These are phyloP conservation scores for Lipomyces japonicus DNA, from an alignment of 805 yeast genomes.

Conservation along the genomic window DNA sequence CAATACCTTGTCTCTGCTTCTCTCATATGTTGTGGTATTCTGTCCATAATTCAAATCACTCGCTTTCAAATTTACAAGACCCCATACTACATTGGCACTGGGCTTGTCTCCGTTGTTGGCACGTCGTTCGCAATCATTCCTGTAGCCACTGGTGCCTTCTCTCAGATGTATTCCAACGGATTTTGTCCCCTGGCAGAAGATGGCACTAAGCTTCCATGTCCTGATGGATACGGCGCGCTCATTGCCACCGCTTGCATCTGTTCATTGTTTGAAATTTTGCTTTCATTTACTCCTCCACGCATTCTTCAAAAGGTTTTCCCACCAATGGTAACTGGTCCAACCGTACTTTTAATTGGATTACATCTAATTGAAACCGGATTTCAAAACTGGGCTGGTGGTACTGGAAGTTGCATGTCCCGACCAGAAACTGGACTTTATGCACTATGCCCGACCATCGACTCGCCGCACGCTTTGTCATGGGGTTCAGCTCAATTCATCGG, in stretches of 20 bases:
- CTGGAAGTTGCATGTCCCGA: slow-evolving; percentile 43
- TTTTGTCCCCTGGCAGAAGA: slow-evolving; percentile 58
- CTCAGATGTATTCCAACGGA: slow-evolving; percentile 74
- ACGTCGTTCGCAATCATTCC: slow-evolving; percentile 86
- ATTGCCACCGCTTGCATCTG: slow-evolving; percentile 77
- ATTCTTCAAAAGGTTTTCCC: slow-evolving; percentile 73
- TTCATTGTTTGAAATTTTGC: slow-evolving; percentile 64
- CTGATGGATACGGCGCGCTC: slow-evolving; percentile 85
- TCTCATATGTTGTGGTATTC: slow-evolving; percentile 64
- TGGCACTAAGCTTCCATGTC: slow-evolving; percentile 73
- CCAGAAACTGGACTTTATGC: slow-evolving; percentile 44
- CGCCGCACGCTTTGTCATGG: slow-evolving; percentile 62
- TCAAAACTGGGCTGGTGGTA: slow-evolving; percentile 84
- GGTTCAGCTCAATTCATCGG: slow-evolving; percentile 87
- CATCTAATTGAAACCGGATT: slow-evolving; percentile 68
- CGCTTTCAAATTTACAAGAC: slow-evolving; percentile 73
- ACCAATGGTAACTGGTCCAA: slow-evolving; percentile 90
- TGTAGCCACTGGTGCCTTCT: slow-evolving; percentile 69
- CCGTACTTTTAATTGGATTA: slow-evolving; percentile 78
- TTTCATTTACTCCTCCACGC: slow-evolving; percentile 76
- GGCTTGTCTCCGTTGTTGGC: slow-evolving; percentile 84
- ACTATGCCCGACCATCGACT: slow-evolving; percentile 49
- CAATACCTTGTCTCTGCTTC: slow-evolving; percentile 71
- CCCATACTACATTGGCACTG: slow-evolving; percentile 79
- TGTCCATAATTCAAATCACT: slow-evolving; percentile 73